Evolutionary conservation across 2,329 filamentous ascomycete species (phyloP).

Genomic region (Grosmannia huntii): DNA sequence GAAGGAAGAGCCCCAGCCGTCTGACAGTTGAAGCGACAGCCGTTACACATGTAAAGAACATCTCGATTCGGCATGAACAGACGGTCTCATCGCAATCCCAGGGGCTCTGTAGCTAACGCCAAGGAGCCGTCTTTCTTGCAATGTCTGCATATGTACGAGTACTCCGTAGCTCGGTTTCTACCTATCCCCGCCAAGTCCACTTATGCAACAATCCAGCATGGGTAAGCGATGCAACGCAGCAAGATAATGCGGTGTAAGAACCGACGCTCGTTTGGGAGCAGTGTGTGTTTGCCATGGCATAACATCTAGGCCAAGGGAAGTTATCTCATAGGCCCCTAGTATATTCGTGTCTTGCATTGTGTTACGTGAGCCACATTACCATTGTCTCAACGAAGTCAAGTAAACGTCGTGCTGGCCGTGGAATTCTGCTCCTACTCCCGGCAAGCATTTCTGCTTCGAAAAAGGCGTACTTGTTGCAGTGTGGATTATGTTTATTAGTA

Average conservation of each 20-base stretch:
- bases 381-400: too few relatives aligned
- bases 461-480: not conserved
- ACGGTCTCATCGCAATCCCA: not conserved
- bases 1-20: not conserved
- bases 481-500: not conserved
- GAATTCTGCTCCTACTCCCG: too few relatives aligned
- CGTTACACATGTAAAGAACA: not conserved
- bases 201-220: conserved; percentile 1
- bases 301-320: too few relatives aligned
- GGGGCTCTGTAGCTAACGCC: not conserved
- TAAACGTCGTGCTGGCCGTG: too few relatives aligned
- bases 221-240: not conserved
- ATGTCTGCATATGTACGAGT: not conserved
- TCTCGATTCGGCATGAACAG: not conserved
- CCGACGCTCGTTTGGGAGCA: not conserved
- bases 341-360: too few relatives aligned
- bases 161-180: not conserved
- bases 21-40: not conserved
- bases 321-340: too few relatives aligned
- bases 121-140: not conserved
- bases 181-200: conserved; percentile 6
- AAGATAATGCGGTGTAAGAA: not conserved
- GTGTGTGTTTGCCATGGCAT: not conserved
- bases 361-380: too few relatives aligned
- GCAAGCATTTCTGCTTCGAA: not conserved